A percentile compares a stretch with the other conserved stretches of the same genome.
These are phyloP conservation scores for Chlorella sp. DNA, from an alignment of 139 green algal species.

Conservation along the genomic window DNA sequence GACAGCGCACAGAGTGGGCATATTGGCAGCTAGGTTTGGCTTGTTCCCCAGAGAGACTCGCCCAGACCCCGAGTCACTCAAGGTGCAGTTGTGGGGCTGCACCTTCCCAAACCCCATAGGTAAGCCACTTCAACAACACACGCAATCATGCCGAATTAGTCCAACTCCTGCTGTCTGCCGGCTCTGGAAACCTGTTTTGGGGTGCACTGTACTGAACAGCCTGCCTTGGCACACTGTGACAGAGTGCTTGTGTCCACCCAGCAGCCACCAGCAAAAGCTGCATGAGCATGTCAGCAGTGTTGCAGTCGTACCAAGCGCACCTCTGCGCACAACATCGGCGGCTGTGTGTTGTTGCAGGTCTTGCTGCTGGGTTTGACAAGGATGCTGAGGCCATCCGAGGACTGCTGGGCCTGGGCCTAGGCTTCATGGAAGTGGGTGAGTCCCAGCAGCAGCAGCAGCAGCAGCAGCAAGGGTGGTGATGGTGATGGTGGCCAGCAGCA, in stretches of 20 bases:
- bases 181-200: too few relatives aligned
- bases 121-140: too few relatives aligned
- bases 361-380: slow-evolving; percentile 99
- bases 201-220: too few relatives aligned
- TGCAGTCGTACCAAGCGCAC: not conserved
- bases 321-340: not conserved
- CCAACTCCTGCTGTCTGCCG: too few relatives aligned
- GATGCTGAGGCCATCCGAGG: slow-evolving; percentile 73
- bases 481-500: not conserved
- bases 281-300: not conserved
- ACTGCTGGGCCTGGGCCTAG: slow-evolving; percentile 85
- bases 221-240: too few relatives aligned
- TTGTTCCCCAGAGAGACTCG: slow-evolving; percentile 64
- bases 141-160: too few relatives aligned
- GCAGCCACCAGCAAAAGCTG: not conserved
- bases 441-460: not conserved
- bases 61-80: slow-evolving; percentile 52
- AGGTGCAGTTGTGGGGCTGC: slow-evolving; percentile 58
- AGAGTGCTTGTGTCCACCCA: too few relatives aligned
- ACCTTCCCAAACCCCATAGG: slow-evolving; percentile 88
- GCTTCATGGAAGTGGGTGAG: slow-evolving; percentile 87
- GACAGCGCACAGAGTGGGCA: slow-evolving; percentile 63
- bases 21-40: slow-evolving; percentile 51
- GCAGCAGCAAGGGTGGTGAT: too few relatives aligned
- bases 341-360: slow-evolving; percentile 34